Base-by-base conservation (phyloP, 805 yeast genomes). In the Starmerella floricola region DNA sequence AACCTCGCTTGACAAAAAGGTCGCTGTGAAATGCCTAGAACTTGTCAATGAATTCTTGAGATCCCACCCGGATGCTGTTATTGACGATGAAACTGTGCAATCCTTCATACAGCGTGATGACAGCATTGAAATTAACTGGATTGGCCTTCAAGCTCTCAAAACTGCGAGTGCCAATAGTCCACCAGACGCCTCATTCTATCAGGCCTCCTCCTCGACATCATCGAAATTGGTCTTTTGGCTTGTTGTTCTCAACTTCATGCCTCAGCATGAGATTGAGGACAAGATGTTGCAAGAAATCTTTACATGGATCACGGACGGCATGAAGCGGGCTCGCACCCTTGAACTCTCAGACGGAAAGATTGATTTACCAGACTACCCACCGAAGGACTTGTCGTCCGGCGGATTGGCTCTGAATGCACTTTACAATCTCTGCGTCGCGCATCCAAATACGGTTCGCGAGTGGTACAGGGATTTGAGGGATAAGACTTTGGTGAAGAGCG, bases 401-500 rank as follows among this genome's bases (percentile, higher is more conserved):
- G 8, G 10, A 6, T 17, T 39, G 8, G 40, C 33, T 44, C 45
- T 11, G 38, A 28, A 38, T 15, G 16, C 53, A 24, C 33, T 54
- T 26, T 47, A 34, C 38, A 19, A 26, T 10, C 19, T 50, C 36
- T 24, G 46, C 21, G 16, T 16, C 10, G 24, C 34, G 4, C 37
- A 49, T 8, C 46, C 49, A 4, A 42, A 37, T 3, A 21, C 34
- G 2, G 46, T 54, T 10, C 46, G 57, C 3, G 37, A 34, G 18
- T 54, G 56, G 55, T 53, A 50, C 34, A 47, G 57, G 3, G 50
- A 47, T 4, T 13, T 43, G 28, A 46, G 52, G 1, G 58, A 54
- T 29, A 37, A 42, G 19, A 33, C 42, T 6, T 34, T 45, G 11
- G 34, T 40, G 21, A 47, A 47, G 32, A 21, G 21, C 8, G 27